Evolutionary conservation across 495 filamentous ascomycete species (phyloP).

Genomic region (Penicillium waksmanii): DNA sequence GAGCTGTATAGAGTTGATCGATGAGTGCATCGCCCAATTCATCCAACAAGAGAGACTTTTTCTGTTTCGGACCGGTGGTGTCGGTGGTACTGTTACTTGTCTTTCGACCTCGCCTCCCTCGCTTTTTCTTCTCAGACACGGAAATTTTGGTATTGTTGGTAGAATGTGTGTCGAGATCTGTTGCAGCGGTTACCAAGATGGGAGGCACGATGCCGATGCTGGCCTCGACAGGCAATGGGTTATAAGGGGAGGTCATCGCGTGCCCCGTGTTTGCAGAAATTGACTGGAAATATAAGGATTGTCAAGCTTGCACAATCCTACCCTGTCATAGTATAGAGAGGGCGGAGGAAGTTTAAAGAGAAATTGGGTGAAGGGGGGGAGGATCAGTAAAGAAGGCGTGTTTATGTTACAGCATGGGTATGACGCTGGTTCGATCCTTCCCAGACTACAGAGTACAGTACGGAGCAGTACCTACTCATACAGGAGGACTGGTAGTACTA

Average conservation of each 20-base stretch:
- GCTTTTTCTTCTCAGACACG: constrained; percentile 22
- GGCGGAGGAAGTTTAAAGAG: no score
- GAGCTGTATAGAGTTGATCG: constrained; percentile 21
- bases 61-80: constrained; percentile 7
- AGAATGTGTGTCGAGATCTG: background rate
- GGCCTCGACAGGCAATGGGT: background rate
- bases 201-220: constrained; percentile 9
- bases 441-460: no score
- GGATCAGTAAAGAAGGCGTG: no score
- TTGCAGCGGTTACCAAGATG: constrained; percentile 14
- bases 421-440: no score
- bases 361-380: no score
- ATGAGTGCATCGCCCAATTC: constrained; percentile 29
- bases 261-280: background rate
- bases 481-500: no score
- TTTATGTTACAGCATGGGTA: no score
- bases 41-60: constrained; percentile 26
- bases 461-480: no score
- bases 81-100: constrained; percentile 7
- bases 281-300: background rate
- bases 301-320: background rate
- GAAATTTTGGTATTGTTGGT: background rate
- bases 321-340: no score
- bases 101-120: constrained; percentile 16
- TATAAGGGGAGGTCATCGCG: background rate